Evolutionary conservation across 805 yeast genomes (phyloP).

Genomic region (Candida argentea): DNA sequence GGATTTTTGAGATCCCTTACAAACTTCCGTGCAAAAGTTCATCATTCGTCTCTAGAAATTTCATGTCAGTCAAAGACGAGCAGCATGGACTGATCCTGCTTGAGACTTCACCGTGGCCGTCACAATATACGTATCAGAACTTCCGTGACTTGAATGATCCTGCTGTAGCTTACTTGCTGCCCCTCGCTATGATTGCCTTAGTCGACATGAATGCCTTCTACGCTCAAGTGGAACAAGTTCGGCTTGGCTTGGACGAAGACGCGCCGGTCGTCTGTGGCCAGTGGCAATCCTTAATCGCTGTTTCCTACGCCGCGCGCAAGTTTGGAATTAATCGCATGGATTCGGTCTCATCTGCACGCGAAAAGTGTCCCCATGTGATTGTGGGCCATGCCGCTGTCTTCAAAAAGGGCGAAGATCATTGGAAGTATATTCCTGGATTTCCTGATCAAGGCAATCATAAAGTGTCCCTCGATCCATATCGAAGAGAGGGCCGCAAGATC

Average conservation of each 20-base stretch:
- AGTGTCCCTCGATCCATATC: conserved; percentile 83
- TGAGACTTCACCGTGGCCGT: conserved; percentile 6
- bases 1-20: too few relatives aligned
- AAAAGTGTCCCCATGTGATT: conserved; percentile 66
- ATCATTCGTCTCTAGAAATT: too few relatives aligned
- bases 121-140: conserved; percentile 40
- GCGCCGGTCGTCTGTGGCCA: conserved; percentile 93
- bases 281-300: conserved; percentile 87
- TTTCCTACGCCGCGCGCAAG: conserved; percentile 79
- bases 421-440: conserved; percentile 60
- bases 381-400: conserved; percentile 92
- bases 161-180: conserved; percentile 44
- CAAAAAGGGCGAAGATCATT: conserved; percentile 71
- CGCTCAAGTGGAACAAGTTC: conserved; percentile 84
- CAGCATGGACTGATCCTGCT: neutral
- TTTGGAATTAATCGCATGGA: conserved; percentile 79
- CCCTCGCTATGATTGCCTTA: conserved; percentile 72
- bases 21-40: too few relatives aligned
- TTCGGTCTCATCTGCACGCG: conserved; percentile 50
- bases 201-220: conserved; percentile 92
- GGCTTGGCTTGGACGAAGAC: conserved; percentile 51
- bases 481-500: conserved; percentile 78
- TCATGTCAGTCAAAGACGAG: neutral
- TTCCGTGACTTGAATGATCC: conserved; percentile 38
- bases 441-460: conserved; percentile 61